Evolutionary conservation across 768 basidiomycete genomes (phyloP), one percentile per base, ranked within the genome.

Genomic region (Lactarius indigo): DNA sequence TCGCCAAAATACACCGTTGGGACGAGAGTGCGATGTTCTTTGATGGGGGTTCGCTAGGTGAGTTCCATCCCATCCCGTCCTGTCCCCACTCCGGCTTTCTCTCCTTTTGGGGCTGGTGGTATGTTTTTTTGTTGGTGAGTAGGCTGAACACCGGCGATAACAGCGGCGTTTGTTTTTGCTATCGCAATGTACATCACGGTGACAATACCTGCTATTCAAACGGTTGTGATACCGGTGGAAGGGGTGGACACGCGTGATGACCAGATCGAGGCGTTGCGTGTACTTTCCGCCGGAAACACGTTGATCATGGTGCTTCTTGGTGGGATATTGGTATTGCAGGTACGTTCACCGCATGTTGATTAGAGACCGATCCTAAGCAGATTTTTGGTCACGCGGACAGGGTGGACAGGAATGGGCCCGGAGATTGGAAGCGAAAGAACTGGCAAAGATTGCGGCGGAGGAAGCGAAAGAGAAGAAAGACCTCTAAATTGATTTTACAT

Each of bases 11-110:
- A 65, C 82, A 91, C 76, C 84, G 81, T 68, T 97, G 94, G 93
- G 87, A 89, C 73, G 95, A 97, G 73, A 93, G 91, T 71, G 96
- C 96, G 9, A 84, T 96, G 79, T 95, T 92, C 80, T 98, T 98
- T 76, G 96, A 98, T 76, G 96, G 96, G 26, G 88, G 89, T 28
- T 88, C 87, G 70, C 77, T 96, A 66, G 92, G 95, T 95, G 70
- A 71, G 86, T 80, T 23, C 47, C 23, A 13, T 15, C 26, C 17
- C 50, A 2, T 23, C 23, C 37, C 18, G 18, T n/a, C 10, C 35
- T 12, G 12, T 37, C 50, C 64, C 42, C 30, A 59, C 26, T 55
- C 63, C 20, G 41, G 17, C 41, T 41, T 54, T 47, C 28, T n/a
- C 60, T 8, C 30, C 4, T 57, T 13, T 37, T 56, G 26, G n/a